Conservation (phyloP, 305 asterid species). For the Lippia alba region DNA sequence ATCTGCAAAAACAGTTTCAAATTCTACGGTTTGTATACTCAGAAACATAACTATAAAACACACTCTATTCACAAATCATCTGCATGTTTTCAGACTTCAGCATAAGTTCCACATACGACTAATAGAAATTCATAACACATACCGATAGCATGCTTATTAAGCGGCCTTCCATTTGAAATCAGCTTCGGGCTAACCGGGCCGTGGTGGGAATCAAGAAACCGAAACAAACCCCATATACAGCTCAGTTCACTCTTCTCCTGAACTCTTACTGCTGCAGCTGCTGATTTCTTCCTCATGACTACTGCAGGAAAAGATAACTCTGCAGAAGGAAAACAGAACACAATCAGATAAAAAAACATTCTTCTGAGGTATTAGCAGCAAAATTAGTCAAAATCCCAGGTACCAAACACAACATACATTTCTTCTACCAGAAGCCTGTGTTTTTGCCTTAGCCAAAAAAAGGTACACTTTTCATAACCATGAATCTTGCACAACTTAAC, state of each 20-base stretch:
- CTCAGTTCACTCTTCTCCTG: conserved; percentile 42
- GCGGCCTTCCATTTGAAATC: conserved; percentile 43
- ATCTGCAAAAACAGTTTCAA: conserved; percentile 38
- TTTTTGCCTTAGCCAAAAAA: too few species aligned
- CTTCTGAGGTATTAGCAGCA: background rate
- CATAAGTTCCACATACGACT: too few species aligned
- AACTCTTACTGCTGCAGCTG: conserved; percentile 31
- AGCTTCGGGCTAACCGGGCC: conserved; percentile 37
- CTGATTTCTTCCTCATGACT: conserved; percentile 48
- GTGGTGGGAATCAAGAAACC: conserved; percentile 43
- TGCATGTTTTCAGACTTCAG: too few species aligned
- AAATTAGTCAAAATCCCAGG: too few species aligned
- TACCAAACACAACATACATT: too few species aligned
- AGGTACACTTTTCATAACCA: too few species aligned
- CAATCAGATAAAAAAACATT: conserved; percentile 1
- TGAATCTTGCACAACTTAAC: conserved; percentile 24
- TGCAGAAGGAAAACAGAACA: conserved; percentile 6
- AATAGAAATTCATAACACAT: background rate
- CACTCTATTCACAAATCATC: too few species aligned
- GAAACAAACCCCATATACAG: conserved; percentile 50
- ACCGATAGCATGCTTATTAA: conserved; percentile 38
- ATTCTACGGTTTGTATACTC: conserved; percentile 1
- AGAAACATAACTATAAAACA: too few species aligned
- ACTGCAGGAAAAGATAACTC: conserved; percentile 7
- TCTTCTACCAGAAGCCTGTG: too few species aligned